A percentile compares a stretch with the other conserved stretches of the same genome.
Conservation (phyloP, 2,329 filamentous ascomycete species). For the Nothopassalora personata region DNA sequence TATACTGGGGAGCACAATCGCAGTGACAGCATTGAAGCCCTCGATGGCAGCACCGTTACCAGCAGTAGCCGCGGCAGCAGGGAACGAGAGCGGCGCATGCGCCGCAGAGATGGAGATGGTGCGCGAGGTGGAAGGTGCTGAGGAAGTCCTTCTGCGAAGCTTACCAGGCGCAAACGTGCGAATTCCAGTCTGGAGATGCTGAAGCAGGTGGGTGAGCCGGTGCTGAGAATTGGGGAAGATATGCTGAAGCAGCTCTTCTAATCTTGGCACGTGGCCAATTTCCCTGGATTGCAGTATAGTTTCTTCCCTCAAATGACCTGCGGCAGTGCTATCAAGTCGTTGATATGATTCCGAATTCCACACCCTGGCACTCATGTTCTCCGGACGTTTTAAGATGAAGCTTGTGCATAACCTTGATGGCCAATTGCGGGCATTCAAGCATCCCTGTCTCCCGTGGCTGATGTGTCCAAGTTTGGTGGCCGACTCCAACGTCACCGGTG, state of each 20-base stretch:
- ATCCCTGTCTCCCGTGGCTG: neutral
- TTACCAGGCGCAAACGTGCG: neutral
- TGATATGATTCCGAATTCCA: neutral
- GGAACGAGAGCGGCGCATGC: neutral
- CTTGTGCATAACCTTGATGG: neutral
- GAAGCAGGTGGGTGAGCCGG: slow-evolving; percentile 5
- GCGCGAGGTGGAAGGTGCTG: slow-evolving; percentile 12
- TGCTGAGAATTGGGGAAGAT: slow-evolving; percentile 12
- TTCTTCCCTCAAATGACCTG: neutral
- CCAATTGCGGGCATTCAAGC: neutral
- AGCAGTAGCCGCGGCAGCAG: slow-evolving; percentile 2
- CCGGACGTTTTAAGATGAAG: neutral
- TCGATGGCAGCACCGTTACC: slow-evolving; percentile 14
- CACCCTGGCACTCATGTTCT: neutral
- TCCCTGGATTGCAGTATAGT: neutral
- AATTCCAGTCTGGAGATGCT: slow-evolving; percentile 1
- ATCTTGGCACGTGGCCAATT: neutral
- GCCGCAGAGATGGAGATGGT: neutral
- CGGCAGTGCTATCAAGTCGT: neutral
- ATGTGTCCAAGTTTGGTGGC: neutral
- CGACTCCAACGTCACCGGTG: neutral
- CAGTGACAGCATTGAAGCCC: slow-evolving; percentile 14
- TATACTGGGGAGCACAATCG: slow-evolving; percentile 16
- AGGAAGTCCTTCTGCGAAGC: slow-evolving; percentile 9
- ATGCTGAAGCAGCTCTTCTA: slow-evolving; percentile 11